Base-by-base conservation (phyloP, 805 yeast genomes). In the Metschnikowia cubensis region DNA sequence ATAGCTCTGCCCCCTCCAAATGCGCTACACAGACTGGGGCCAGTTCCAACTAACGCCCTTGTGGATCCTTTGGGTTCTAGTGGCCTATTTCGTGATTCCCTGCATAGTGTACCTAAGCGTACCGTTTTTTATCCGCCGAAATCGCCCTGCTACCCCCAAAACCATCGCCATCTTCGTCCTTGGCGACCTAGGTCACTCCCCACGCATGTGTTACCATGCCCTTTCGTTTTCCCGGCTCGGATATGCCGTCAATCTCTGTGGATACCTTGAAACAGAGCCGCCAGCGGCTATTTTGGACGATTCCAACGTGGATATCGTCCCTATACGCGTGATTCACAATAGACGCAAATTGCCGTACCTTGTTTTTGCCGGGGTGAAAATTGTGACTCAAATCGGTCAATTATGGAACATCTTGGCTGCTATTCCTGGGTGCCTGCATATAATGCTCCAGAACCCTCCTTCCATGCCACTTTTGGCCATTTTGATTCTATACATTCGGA, bases 101-200 rank as follows among this genome's bases (percentile, higher is more conserved):
- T 7, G 79, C 7, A 8, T 71, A 1, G 72, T 75, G 14, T 78
- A 77, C 59, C 50, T 62, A 2, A 40, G 73, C 0, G 54, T 79
- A 4, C 82, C 83, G 1, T 59, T 60, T 25, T 36, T 76, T 13
- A 45, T 63, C 4, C 56, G 64, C 33, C 61, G 62, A 21, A 57
- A 62, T 15, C 48, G 56, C 8, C 60, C 53, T 35, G 57, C 66
- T 20, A 63, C 58, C 32, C 55, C 61, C 51, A 81, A 75, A 54
- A 79, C 89, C 47, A 83, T 89, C 5, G 76, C 87, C 8, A 82
- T 94, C 17, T 77, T 89, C 54, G 99, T 94, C 2, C 70, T 94
- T 17, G 99, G 99, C 1, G 98, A 92, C 63, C 63, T 94, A 48
- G 97, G 96, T 13, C 96, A 90, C 62, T 91, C 97, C 0, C 99